These are phyloP conservation scores for Aspergillus pseudonomiae DNA, from an alignment of 2,329 filamentous ascomycete genomes.

Conservation along the genomic window DNA sequence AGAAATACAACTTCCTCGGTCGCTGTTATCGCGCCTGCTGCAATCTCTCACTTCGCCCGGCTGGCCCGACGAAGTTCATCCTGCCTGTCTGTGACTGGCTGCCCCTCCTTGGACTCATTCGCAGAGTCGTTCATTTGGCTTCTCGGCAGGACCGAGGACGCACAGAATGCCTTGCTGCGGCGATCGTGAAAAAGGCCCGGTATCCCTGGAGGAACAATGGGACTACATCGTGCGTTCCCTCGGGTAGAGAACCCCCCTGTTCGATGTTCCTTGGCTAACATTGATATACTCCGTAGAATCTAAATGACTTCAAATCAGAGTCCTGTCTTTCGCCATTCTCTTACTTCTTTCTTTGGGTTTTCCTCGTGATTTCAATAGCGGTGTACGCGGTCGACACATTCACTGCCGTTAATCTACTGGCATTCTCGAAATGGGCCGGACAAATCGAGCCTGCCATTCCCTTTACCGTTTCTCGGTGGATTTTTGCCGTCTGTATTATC, in stretches of 20 bases:
- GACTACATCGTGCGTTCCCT: conserved; percentile 74
- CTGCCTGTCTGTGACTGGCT: conserved; percentile 4
- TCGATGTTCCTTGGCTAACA: conserved; percentile 11
- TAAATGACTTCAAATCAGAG: conserved; percentile 78
- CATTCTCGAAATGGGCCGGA: conserved; percentile 86
- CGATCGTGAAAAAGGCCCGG: conserved; percentile 62
- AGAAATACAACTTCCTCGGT: conserved; percentile 7
- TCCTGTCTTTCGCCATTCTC: conserved; percentile 78
- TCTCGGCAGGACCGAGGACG: conserved; percentile 35
- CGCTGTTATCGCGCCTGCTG: conserved; percentile 10
- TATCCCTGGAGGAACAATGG: conserved; percentile 88
- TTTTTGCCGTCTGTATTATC: conserved; percentile 91
- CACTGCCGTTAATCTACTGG: conserved; percentile 87
- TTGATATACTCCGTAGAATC: conserved; percentile 45
- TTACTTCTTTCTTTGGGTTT: conserved; percentile 82
- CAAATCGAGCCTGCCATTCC: conserved; percentile 77
- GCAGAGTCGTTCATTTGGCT: conserved; percentile 4
- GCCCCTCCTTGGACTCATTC: conserved; percentile 4
- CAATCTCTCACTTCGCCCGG: conserved; percentile 33
- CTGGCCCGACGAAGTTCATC: conserved; percentile 39
- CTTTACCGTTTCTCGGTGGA: conserved; percentile 84
- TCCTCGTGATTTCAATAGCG: conserved; percentile 74
- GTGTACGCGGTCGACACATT: conserved; percentile 92
- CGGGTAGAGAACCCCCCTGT: too few relatives aligned
- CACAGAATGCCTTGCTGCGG: conserved; percentile 67